Percentiles rank a stretch among this genome's conserved stretches.
phyloP scores from a whole-genome alignment of 2,329 filamentous ascomycete species.

The Fusarium chaquense region DNA sequence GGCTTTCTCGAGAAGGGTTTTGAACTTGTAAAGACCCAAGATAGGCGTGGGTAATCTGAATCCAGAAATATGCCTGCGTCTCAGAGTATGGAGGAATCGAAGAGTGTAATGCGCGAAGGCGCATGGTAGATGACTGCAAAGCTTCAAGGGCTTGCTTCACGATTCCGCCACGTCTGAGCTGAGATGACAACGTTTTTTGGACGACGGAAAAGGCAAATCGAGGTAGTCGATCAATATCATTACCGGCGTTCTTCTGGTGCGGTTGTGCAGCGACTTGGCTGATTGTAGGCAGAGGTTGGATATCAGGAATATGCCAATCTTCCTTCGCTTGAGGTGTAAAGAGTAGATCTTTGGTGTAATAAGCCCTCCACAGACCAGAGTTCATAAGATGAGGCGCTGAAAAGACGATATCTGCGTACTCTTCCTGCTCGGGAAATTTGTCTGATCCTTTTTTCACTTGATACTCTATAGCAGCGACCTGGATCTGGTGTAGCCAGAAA shows the following conservation, averaged over 20 bases:
- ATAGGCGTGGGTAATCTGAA: slow-evolving; percentile 45
- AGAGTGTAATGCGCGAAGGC: slow-evolving; percentile 27
- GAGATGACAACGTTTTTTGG: slow-evolving; percentile 40
- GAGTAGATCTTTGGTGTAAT: slow-evolving; percentile 51
- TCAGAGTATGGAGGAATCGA: slow-evolving; percentile 48
- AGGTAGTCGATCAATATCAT: slow-evolving; percentile 40
- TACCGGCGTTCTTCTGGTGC: accelerated
- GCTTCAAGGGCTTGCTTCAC: slow-evolving; percentile 46
- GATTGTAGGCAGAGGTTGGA: slow-evolving; percentile 46
- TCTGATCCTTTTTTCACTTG: slow-evolving; percentile 22
- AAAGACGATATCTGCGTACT: slow-evolving; percentile 46
- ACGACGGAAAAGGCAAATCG: slow-evolving; percentile 51
- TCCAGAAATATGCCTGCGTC: slow-evolving; percentile 52
- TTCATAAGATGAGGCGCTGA: slow-evolving; percentile 48
- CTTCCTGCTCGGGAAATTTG: slow-evolving; percentile 27
- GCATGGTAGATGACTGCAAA: slow-evolving; percentile 45
- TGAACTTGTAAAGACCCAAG: slow-evolving; percentile 27
- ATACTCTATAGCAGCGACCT: slow-evolving; percentile 47
- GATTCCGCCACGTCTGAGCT: slow-evolving; percentile 41
- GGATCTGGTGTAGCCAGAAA: slow-evolving; percentile 54
- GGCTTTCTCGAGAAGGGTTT: not conserved
- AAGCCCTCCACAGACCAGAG: slow-evolving; percentile 48
- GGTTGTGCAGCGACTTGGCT: not conserved
- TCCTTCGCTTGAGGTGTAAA: slow-evolving; percentile 49
- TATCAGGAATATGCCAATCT: slow-evolving; percentile 49